Base-by-base conservation (phyloP, 2,329 filamentous ascomycete species). In the Chaetomium olivaceum region DNA sequence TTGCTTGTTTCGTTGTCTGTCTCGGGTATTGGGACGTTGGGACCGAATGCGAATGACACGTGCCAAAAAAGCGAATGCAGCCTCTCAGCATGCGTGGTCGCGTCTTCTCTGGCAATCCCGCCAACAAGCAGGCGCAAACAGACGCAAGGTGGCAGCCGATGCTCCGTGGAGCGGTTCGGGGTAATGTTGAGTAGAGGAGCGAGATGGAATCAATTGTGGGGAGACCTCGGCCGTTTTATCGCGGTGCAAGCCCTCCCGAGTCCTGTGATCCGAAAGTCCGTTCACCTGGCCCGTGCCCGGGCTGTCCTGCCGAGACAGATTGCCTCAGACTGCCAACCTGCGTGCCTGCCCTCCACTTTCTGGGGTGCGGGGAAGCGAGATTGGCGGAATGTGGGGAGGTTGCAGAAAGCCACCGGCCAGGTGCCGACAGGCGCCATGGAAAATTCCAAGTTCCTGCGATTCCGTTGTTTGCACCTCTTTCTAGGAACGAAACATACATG, bases 161-260 rank as follows among this genome's bases (percentile, higher is more conserved):
- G 11, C 29, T 31, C 46, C 58, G 58, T 55, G 25, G 60, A 61
- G 25, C 61, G 63, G 72, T 74, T 81, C 79, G 78, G 80, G 79
- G 73, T 80, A 81, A 81, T 81, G 78, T 76, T 81, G 77, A 74
- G 77, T 73, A 78, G 78, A 79, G 72, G 71, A 74, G 71, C 72
- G 71, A 73, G 68, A 61, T 25, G 29, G 50, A 23, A 33, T 9
- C 33, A 11, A 23, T 57, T 48, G 70, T 64, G 60, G 65, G 62
- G 67, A 68, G 67, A 27, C 56, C 51, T 63, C 56, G 63, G 58
- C 31, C 63, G 55, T 67, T 70, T 68, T 67, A 70, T 68, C 60
- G 62, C 64, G 43, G 63, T 46, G 48, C 59, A 63, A 31, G 55
- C 51, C 48, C 54, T 21, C 31, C 61, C 58, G 51, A 51, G 19